Conservation (phyloP, 139 green algal species). For the Trebouxia sp. region DNA sequence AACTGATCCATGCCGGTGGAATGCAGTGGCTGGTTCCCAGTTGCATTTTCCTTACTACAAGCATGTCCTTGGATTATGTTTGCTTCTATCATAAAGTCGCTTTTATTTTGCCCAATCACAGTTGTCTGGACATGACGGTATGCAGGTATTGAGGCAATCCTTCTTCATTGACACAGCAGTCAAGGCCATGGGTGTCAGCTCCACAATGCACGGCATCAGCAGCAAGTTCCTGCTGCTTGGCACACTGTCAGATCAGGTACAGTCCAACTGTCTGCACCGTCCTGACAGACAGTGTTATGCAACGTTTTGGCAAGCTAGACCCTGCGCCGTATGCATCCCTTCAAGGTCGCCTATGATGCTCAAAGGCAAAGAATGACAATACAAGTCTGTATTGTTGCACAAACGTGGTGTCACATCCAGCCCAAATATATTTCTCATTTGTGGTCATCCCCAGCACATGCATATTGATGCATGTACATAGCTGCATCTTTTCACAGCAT, state of each 20-base stretch:
- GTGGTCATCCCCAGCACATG: not conserved
- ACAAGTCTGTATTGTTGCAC: too few relatives aligned
- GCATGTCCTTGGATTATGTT: too few relatives aligned
- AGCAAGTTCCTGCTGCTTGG: constrained; percentile 83
- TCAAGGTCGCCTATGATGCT: not conserved
- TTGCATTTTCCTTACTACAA: too few relatives aligned
- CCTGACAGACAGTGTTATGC: not conserved
- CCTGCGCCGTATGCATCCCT: not conserved
- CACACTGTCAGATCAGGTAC: constrained; percentile 75
- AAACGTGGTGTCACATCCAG: too few relatives aligned
- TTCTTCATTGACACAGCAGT: constrained; percentile 58
- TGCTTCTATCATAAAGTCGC: too few relatives aligned
- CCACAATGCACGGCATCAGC: constrained; percentile 82
- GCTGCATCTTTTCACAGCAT: not conserved
- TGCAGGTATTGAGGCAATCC: constrained; percentile 43
- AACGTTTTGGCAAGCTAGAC: not conserved
- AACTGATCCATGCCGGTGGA: too few relatives aligned
- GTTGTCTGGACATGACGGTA: not conserved
- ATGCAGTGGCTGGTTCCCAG: too few relatives aligned
- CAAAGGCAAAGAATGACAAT: not conserved
- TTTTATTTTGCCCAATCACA: too few relatives aligned
- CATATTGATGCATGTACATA: not conserved
- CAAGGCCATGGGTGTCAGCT: constrained; percentile 65
- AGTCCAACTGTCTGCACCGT: not conserved
- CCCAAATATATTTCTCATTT: too few relatives aligned